Conservation (phyloP, 331 rosid genomes). For the Phaseolus coccineus region DNA sequence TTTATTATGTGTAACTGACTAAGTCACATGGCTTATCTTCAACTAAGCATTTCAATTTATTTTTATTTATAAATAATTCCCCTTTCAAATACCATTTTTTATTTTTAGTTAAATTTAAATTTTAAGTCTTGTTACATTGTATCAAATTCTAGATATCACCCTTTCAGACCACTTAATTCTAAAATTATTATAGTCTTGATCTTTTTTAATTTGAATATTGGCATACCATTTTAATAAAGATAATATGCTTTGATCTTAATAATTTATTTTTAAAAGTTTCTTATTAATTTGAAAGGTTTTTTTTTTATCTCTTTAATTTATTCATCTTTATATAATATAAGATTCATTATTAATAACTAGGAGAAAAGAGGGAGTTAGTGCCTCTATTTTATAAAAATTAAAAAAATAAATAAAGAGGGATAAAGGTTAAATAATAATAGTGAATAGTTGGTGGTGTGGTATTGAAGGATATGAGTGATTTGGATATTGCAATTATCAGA, state of each 20-base stretch:
- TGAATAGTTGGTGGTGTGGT: no score
- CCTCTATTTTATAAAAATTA: no score
- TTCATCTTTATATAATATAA: no score
- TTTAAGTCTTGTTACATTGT: background rate
- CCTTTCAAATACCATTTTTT: background rate
- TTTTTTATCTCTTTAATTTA: no score
- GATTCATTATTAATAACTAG: no score
- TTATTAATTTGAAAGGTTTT: background rate
- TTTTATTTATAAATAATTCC: background rate
- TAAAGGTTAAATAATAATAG: no score
- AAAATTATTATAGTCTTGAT: background rate
- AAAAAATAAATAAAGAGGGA: no score
- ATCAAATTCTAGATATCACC: background rate
- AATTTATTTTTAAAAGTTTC: background rate
- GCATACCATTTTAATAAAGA: background rate
- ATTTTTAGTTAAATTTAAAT: background rate
- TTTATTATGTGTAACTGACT: no score
- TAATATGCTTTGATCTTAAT: background rate
- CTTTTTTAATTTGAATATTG: background rate
- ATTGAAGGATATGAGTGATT: no score
- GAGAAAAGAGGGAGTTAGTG: no score
- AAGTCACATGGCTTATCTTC: background rate
- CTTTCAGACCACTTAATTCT: background rate
- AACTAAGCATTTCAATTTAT: background rate
- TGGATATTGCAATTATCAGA: no score